Evolutionary conservation across 2,329 filamentous ascomycete genomes (phyloP).

Genomic region (Venturia carpophila): DNA sequence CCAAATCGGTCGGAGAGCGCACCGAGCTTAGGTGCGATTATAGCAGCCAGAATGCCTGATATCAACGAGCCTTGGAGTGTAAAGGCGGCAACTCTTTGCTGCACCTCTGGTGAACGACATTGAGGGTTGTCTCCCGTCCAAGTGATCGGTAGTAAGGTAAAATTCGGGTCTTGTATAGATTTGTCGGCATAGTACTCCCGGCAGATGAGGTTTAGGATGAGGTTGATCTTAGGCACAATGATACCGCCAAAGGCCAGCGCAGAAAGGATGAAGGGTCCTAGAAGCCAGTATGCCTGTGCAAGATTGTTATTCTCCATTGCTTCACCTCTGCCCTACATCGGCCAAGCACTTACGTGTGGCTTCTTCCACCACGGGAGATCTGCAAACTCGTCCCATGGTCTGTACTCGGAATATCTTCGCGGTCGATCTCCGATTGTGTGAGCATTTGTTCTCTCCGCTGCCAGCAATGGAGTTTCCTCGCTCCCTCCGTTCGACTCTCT

Average conservation of each 20-base stretch:
- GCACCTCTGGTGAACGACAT: slow-evolving; percentile 72
- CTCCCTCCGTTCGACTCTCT: not conserved
- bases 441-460: not conserved
- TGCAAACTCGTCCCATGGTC: slow-evolving; percentile 15
- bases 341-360: slow-evolving; percentile 19
- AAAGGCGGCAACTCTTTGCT: slow-evolving; percentile 69
- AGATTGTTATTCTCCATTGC: not conserved
- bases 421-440: not conserved
- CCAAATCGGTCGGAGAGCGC: slow-evolving; percentile 82
- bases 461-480: slow-evolving; percentile 18
- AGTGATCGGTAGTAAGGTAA: slow-evolving; percentile 55
- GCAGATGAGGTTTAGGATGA: slow-evolving; percentile 80
- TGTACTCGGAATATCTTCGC: not conserved
- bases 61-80: slow-evolving; percentile 67
- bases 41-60: slow-evolving; percentile 67
- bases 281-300: slow-evolving; percentile 65
- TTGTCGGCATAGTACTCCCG: slow-evolving; percentile 67
- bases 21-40: slow-evolving; percentile 76
- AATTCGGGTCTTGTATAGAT: slow-evolving; percentile 43
- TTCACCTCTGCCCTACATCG: not conserved
- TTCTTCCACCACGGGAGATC: slow-evolving; percentile 20
- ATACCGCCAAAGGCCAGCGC: slow-evolving; percentile 80
- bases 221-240: slow-evolving; percentile 77
- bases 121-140: slow-evolving; percentile 66
- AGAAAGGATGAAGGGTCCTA: slow-evolving; percentile 72